phyloP scores from a whole-genome alignment of 1,139 yeast genomes.

The Saccharomyces hybrid region DNA sequence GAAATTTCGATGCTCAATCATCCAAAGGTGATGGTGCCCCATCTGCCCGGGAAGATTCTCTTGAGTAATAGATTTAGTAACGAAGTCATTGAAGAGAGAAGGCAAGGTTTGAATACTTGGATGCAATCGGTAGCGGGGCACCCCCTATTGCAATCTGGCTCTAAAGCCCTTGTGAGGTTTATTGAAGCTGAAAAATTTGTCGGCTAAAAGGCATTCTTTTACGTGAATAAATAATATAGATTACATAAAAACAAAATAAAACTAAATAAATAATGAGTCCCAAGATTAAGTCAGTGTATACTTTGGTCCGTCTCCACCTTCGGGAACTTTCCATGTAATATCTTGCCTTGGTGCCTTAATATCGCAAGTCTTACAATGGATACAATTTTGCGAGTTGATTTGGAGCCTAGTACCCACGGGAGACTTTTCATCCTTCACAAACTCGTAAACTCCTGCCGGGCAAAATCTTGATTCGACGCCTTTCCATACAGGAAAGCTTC shows the following conservation, averaged over 20 bases:
- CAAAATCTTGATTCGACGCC: slow-evolving; percentile 91
- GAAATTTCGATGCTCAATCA: slow-evolving; percentile 33
- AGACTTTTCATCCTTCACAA: slow-evolving; percentile 55
- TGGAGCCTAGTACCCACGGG: slow-evolving; percentile 71
- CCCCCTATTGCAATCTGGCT: slow-evolving; percentile 85
- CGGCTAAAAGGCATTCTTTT: slow-evolving; percentile 16
- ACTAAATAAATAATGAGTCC: neutral
- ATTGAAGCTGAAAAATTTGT: slow-evolving; percentile 62
- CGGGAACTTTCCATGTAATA: slow-evolving; percentile 94
- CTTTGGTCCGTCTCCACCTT: slow-evolving; percentile 98
- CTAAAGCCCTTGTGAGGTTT: slow-evolving; percentile 73
- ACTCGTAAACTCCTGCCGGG: slow-evolving; percentile 98
- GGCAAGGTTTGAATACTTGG: slow-evolving; percentile 79
- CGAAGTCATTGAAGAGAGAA: slow-evolving; percentile 73
- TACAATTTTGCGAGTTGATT: slow-evolving; percentile 92
- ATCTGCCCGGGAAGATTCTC: slow-evolving; percentile 77
- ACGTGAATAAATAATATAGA: slow-evolving; percentile 4
- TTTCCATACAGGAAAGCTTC: slow-evolving; percentile 63
- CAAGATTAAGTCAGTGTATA: slow-evolving; percentile 38
- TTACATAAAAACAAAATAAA: neutral
- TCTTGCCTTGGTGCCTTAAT: slow-evolving; percentile 94
- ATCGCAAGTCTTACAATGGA: slow-evolving; percentile 97
- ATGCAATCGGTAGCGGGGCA: slow-evolving; percentile 81
- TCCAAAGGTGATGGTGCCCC: slow-evolving; percentile 63
- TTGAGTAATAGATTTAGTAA: slow-evolving; percentile 69